phyloP scores from a whole-genome alignment of 176 grass and related monocot genomes.

The Eleusine coracana region DNA sequence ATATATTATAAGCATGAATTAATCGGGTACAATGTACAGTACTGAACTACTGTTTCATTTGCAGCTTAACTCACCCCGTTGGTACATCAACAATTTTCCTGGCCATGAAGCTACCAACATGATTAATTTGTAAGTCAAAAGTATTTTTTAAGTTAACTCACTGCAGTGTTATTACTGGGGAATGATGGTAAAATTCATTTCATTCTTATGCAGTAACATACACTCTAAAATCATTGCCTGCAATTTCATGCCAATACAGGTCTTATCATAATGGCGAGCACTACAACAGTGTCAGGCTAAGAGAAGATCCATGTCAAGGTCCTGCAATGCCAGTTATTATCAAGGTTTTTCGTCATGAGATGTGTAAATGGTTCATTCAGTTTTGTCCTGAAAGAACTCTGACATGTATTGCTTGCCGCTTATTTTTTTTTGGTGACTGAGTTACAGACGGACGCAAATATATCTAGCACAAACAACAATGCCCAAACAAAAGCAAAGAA shows the following conservation, averaged over 20 bases:
- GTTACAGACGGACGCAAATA: slow-evolving; percentile 58
- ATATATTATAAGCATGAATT: not conserved
- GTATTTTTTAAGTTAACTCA: not conserved
- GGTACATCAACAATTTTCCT: slow-evolving; percentile 93
- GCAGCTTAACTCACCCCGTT: slow-evolving; percentile 79
- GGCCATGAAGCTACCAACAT: slow-evolving; percentile 64
- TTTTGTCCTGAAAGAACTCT: slow-evolving; percentile 19
- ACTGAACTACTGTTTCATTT: slow-evolving; percentile 33
- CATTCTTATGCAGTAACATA: not conserved
- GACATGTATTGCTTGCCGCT: slow-evolving; percentile 13
- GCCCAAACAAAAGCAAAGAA: slow-evolving; percentile 60
- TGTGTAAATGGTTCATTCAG: slow-evolving; percentile 25
- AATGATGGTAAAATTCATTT: not conserved
- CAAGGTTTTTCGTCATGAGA: slow-evolving; percentile 53
- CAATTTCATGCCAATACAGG: slow-evolving; percentile 47
- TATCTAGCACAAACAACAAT: slow-evolving; percentile 54
- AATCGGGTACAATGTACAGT: not conserved
- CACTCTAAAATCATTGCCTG: not conserved
- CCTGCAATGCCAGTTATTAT: slow-evolving; percentile 80
- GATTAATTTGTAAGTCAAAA: slow-evolving; percentile 91
- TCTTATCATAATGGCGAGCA: slow-evolving; percentile 92
- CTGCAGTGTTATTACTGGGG: not conserved
- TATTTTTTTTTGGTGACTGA: slow-evolving; percentile 13
- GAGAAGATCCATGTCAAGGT: slow-evolving; percentile 89
- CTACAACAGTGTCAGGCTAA: slow-evolving; percentile 84